Conservation (phyloP, 345 rosid genomes). For the Carallia pectinifolia region DNA sequence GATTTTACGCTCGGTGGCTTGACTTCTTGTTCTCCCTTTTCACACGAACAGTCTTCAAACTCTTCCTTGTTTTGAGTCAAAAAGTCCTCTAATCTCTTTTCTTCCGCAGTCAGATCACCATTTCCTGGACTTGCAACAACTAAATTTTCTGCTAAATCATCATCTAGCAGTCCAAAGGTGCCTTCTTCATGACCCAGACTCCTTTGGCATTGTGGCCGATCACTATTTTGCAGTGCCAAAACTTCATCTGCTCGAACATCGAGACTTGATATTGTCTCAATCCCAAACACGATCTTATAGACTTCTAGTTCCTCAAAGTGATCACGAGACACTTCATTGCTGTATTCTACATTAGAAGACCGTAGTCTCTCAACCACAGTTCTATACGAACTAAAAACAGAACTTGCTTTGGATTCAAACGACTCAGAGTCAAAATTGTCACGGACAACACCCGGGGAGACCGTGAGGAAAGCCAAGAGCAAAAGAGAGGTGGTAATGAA, state of each 20-base stretch:
- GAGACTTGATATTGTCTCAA: constrained; percentile 37
- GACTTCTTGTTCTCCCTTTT: constrained; percentile 48
- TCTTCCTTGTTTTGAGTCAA: constrained; percentile 34
- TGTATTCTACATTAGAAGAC: constrained; percentile 37
- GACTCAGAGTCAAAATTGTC: constrained; percentile 24
- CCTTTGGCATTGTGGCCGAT: constrained; percentile 23
- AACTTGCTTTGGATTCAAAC: constrained; percentile 44
- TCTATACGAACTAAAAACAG: constrained; percentile 36
- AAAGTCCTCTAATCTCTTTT: constrained; percentile 33
- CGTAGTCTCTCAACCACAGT: constrained; percentile 43
- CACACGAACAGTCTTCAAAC: constrained; percentile 18
- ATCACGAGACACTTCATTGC: constrained; percentile 23
- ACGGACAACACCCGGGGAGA: constrained; percentile 34
- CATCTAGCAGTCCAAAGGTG: background rate
- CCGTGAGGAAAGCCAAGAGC: constrained; percentile 59
- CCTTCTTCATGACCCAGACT: constrained; percentile 17
- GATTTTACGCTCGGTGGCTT: constrained; percentile 36
- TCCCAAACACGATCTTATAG: constrained; percentile 63
- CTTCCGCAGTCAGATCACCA: constrained; percentile 20
- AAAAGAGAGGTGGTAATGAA: constrained; percentile 75
- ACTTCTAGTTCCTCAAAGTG: constrained; percentile 60
- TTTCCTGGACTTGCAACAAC: background rate
- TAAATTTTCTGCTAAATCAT: background rate
- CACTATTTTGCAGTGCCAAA: constrained; percentile 13
- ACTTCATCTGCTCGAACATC: constrained; percentile 27